Conservation (phyloP, 306 rosid genomes). For the Citrullus colocynthis region DNA sequence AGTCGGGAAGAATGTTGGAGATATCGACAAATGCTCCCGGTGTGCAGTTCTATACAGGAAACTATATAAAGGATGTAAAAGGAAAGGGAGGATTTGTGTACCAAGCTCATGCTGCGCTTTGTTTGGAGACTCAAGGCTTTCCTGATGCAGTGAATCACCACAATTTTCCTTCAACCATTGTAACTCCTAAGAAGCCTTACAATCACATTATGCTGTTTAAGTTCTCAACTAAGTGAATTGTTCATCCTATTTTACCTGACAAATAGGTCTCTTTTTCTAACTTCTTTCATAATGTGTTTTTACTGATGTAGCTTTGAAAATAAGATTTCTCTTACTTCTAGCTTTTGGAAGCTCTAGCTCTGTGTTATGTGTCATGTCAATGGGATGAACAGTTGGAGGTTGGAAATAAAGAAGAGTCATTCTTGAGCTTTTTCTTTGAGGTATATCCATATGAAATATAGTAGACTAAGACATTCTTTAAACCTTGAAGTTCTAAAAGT, state of each 20-base stretch:
- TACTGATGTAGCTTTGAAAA: not conserved
- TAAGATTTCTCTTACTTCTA: not conserved
- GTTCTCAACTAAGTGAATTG: constrained; percentile 36
- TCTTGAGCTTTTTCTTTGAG: not conserved
- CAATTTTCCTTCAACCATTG: constrained; percentile 67
- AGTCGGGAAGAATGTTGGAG: constrained; percentile 53
- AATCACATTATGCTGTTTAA: constrained; percentile 36
- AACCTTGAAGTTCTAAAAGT: not conserved
- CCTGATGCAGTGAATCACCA: constrained; percentile 67
- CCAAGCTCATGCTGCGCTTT: constrained; percentile 33
- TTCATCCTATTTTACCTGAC: not conserved
- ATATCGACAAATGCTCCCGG: constrained; percentile 64
- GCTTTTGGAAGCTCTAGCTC: not conserved
- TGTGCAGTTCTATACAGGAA: constrained; percentile 65
- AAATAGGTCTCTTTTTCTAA: not conserved
- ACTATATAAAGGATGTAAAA: constrained; percentile 33
- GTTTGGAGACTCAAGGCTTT: constrained; percentile 65
- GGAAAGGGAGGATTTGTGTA: constrained; percentile 63
- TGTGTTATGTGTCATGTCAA: not conserved
- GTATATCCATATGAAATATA: too few species aligned
- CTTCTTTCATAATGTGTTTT: not conserved
- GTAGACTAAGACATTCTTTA: not conserved
- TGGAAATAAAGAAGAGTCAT: constrained; percentile 1
- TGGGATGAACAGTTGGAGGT: not conserved
- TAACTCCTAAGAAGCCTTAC: constrained; percentile 41